These are phyloP conservation scores for Arabis hirsuta DNA, from an alignment of 345 rosid species.

Conservation along the genomic window DNA sequence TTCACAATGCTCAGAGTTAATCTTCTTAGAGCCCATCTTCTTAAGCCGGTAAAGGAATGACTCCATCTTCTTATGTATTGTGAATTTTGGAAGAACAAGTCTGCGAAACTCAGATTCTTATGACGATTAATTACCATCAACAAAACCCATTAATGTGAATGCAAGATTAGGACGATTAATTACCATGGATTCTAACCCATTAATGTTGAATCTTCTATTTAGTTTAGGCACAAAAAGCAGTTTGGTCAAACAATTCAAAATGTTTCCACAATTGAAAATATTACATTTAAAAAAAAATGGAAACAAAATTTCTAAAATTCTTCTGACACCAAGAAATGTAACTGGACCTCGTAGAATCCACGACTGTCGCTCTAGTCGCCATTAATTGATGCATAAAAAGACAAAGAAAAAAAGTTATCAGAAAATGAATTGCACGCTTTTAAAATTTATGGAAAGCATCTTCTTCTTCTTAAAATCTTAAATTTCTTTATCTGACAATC, in stretches of 20 bases:
- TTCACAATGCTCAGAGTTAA: no score
- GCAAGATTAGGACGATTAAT: no score
- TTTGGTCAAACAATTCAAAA: neutral
- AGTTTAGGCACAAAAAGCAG: neutral
- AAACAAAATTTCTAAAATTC: neutral
- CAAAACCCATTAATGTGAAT: no score
- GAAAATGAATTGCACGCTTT: slow-evolving; percentile 32
- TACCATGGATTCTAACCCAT: no score
- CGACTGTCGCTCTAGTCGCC: slow-evolving; percentile 40
- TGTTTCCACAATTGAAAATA: neutral
- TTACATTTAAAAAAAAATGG: neutral
- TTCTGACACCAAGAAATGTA: slow-evolving; percentile 39
- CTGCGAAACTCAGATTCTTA: slow-evolving; percentile 58
- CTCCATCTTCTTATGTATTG: no score
- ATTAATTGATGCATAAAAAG: slow-evolving; percentile 36
- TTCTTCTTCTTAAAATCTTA: slow-evolving; percentile 4
- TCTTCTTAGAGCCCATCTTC: no score
- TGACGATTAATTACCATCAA: no score
- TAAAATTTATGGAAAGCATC: slow-evolving; percentile 24
- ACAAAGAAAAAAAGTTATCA: slow-evolving; percentile 3
- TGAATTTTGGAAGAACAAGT: slow-evolving; percentile 54
- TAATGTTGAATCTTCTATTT: neutral
- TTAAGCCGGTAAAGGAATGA: no score
- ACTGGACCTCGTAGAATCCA: slow-evolving; percentile 47
- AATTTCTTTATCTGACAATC: neutral